Percentiles rank a stretch among this genome's conserved stretches.
These are phyloP conservation scores for Cladophialophora yegresii DNA, from an alignment of 2,329 filamentous ascomycete genomes.

Conservation along the genomic window DNA sequence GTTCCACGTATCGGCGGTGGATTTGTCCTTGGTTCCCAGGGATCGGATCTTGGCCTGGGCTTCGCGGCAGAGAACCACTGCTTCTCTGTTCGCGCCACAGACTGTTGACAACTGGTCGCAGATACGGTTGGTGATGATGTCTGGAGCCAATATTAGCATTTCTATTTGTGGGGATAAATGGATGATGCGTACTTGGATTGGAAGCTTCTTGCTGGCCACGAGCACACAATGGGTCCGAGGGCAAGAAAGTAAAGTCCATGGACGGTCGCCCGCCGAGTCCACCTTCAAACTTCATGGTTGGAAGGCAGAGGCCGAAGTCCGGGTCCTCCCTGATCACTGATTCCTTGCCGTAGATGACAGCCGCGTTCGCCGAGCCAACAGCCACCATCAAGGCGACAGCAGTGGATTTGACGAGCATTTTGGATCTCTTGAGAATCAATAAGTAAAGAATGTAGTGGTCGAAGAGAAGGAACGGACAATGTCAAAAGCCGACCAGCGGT, in stretches of 20 bases:
- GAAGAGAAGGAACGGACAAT: conserved; percentile 25
- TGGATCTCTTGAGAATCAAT: conserved; percentile 14
- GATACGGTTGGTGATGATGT: conserved; percentile 73
- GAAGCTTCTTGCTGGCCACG: conserved; percentile 65
- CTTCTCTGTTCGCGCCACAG: conserved; percentile 63
- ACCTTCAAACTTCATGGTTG: conserved; percentile 60
- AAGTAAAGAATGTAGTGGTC: conserved; percentile 12
- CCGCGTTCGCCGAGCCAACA: conserved; percentile 30
- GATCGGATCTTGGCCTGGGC: conserved; percentile 58
- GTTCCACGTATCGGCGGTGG: conserved; percentile 49
- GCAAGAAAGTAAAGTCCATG: conserved; percentile 68
- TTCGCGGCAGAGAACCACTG: conserved; percentile 55
- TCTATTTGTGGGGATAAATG: neutral
- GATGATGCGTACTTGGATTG: conserved; percentile 55
- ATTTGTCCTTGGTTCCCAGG: conserved; percentile 45
- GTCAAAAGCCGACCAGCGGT: conserved; percentile 34
- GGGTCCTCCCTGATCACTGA: conserved; percentile 34
- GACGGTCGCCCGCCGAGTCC: conserved; percentile 56
- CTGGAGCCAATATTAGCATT: conserved; percentile 5
- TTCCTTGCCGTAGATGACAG: conserved; percentile 25
- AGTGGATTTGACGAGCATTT: conserved; percentile 30
- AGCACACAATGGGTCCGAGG: conserved; percentile 62
- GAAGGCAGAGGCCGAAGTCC: conserved; percentile 55
- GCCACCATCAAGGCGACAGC: conserved; percentile 27
- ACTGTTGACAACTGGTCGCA: conserved; percentile 69